These are phyloP conservation scores for Conticribra weissflogii DNA, from an alignment of 108 stramenopile species.

Conservation along the genomic window DNA sequence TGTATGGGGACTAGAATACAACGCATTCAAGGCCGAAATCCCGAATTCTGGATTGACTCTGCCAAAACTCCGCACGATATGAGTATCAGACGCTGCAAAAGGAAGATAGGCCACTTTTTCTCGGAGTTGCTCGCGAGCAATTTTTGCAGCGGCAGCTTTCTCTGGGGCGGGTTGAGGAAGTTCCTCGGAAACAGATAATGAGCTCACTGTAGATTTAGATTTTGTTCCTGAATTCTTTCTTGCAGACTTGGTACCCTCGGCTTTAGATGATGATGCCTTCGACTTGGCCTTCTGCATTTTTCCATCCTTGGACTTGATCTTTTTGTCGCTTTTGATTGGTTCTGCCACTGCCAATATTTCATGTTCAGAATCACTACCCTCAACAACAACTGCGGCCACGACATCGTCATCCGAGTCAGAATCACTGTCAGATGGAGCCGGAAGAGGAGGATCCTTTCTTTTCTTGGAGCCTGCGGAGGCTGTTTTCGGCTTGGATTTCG, in stretches of 20 bases:
- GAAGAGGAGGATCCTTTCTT: slow-evolving; percentile 24
- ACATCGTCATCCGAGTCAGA: slow-evolving; percentile 19
- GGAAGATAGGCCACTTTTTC: slow-evolving; percentile 65
- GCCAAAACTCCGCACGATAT: slow-evolving; percentile 74
- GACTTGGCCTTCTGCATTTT: slow-evolving; percentile 7
- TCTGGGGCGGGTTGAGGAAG: slow-evolving; percentile 43
- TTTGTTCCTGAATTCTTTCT: slow-evolving; percentile 29
- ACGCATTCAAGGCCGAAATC: slow-evolving; percentile 11
- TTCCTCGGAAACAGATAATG: slow-evolving; percentile 6
- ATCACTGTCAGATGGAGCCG: slow-evolving; percentile 7
- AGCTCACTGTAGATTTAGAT: slow-evolving; percentile 3
- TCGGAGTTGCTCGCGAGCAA: slow-evolving; percentile 58
- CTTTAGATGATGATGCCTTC: not conserved
- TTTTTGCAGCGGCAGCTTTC: slow-evolving; percentile 57
- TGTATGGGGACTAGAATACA: slow-evolving; percentile 60
- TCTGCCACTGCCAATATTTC: slow-evolving; percentile 36
- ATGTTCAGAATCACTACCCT: slow-evolving; percentile 21
- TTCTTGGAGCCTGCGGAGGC: slow-evolving; percentile 10
- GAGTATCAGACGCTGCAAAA: slow-evolving; percentile 48
- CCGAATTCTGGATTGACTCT: slow-evolving; percentile 50
- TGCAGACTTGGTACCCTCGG: slow-evolving; percentile 27
- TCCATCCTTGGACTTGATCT: slow-evolving; percentile 22
- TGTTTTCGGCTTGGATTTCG: slow-evolving; percentile 15
- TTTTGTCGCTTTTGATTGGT: slow-evolving; percentile 39
- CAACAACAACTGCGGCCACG: slow-evolving; percentile 8